Evolutionary conservation across 441 rosid genomes (phyloP), one percentile per base, ranked within the genome.

Genomic region (Corymbia calophylla): DNA sequence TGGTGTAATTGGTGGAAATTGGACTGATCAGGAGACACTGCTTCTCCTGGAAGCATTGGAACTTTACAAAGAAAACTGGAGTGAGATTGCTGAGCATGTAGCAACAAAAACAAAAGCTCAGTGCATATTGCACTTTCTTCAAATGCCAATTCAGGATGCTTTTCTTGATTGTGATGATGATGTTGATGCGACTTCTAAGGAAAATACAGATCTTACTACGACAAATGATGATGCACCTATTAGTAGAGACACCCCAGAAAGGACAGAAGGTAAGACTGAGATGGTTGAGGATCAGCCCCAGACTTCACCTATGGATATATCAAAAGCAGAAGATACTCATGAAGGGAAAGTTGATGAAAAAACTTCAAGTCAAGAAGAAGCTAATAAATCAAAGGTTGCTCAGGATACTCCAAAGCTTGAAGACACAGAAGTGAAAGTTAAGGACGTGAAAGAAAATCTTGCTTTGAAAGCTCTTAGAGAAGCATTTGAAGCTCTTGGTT

Each of bases 1-100:
- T 94, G 99, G 98, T 90, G 90, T 87, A 89, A 95, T 93, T 92
- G 95, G 99, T 88, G 99, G 99, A 91, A 97, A 95, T 90, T 98
- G 99, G 99, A 97, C 99, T 70, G 99, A 98, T 95, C 99, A 98
- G 94, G 99, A 98, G 95, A 98, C 99, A 89, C 97, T 98, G 87
- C 99, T 98, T 87, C 99, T 98, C 82, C 99, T 98, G 84, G 99
- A 98, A 93, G 99, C 98, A 86, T 88, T 98, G 89, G 99, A 98
- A 92, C 96, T 98, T 89, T 98, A 93, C 94, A 96, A 95, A 93
- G 99, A 98, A 90, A 97, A 97, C 91, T 98, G 98, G 98, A 96
- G 93, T 91, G 99, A 97, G 94, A 98, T 98, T 92, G 99, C 99
- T 56, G 99, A 98, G 92, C 99, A 98, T 93, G 99, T 98, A 92